Evolutionary conservation across 2,329 filamentous ascomycete species (phyloP).

Genomic region (Helminthosporium solani): DNA sequence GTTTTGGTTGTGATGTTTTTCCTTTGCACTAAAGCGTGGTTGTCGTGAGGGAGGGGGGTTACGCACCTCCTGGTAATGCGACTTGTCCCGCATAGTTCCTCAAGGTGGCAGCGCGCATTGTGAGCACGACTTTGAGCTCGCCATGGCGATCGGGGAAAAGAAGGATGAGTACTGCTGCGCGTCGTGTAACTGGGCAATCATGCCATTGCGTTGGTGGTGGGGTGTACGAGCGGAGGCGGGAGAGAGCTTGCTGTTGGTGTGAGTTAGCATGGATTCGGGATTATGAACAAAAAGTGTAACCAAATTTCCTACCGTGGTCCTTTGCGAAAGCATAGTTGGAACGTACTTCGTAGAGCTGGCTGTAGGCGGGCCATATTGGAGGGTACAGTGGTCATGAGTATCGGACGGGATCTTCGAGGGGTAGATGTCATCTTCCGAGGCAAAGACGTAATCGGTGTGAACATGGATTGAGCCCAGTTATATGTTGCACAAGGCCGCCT

Average conservation of each 20-base stretch:
- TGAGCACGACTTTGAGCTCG: constrained; percentile 68
- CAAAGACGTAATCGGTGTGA: constrained; percentile 8
- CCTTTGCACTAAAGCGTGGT: not conserved
- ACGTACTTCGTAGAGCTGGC: constrained; percentile 21
- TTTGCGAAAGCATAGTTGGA: constrained; percentile 34
- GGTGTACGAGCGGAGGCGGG: constrained; percentile 56
- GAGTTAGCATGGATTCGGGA: not conserved
- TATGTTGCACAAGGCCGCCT: no score
- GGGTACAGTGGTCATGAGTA: not conserved
- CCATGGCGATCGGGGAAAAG: constrained; percentile 82
- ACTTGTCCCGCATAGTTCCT: constrained; percentile 71
- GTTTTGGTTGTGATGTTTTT: not conserved
- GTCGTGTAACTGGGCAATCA: constrained; percentile 59
- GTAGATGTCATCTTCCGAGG: constrained; percentile 26
- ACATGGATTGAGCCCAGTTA: no score
- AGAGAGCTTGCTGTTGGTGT: constrained; percentile 50
- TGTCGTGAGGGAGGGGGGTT: not conserved
- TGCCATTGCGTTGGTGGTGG: constrained; percentile 60
- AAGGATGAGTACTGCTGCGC: constrained; percentile 84
- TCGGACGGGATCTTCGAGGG: constrained; percentile 14
- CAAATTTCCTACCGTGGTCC: constrained; percentile 25
- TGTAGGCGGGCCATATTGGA: constrained; percentile 35
- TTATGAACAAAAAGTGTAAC: no score
- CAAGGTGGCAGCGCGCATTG: constrained; percentile 60
- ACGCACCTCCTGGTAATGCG: constrained; percentile 75